phyloP scores from a whole-genome alignment of 108 stramenopile species.

The Skeletonema grethae region DNA sequence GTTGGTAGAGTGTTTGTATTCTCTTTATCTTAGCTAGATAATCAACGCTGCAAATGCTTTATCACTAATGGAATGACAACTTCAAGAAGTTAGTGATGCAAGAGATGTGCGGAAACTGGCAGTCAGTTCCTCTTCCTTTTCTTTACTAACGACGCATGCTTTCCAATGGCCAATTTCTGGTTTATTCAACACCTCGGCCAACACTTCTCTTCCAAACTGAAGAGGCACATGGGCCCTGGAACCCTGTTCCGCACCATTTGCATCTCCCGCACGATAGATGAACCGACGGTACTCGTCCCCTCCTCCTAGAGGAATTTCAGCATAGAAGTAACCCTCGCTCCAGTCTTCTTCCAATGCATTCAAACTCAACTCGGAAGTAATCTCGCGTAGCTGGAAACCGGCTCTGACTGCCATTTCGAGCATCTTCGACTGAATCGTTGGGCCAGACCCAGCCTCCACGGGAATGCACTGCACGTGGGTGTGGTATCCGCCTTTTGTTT shows the following conservation, averaged over 20 bases:
- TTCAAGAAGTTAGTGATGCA: not conserved
- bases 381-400: constrained; percentile 67
- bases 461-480: constrained; percentile 87
- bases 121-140: constrained; percentile 76
- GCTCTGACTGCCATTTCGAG: constrained; percentile 56
- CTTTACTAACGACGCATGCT: constrained; percentile 72
- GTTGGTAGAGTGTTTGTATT: not conserved
- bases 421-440: constrained; percentile 63
- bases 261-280: constrained; percentile 48
- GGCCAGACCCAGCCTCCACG: constrained; percentile 49
- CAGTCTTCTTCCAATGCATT: constrained; percentile 52
- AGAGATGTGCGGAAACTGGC: constrained; percentile 57
- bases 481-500: constrained; percentile 89
- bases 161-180: constrained; percentile 86
- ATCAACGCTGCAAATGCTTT: too few species aligned
- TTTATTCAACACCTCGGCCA: constrained; percentile 70
- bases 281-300: constrained; percentile 51
- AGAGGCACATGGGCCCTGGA: constrained; percentile 53
- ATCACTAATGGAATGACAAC: too few species aligned
- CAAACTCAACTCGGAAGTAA: constrained; percentile 69
- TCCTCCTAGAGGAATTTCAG: constrained; percentile 54
- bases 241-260: constrained; percentile 10
- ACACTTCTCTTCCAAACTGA: constrained; percentile 90
- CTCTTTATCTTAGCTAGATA: too few species aligned
- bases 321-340: constrained; percentile 63